These are phyloP conservation scores for Didymella sp. DNA, from an alignment of 2,329 filamentous ascomycete species.

Conservation along the genomic window DNA sequence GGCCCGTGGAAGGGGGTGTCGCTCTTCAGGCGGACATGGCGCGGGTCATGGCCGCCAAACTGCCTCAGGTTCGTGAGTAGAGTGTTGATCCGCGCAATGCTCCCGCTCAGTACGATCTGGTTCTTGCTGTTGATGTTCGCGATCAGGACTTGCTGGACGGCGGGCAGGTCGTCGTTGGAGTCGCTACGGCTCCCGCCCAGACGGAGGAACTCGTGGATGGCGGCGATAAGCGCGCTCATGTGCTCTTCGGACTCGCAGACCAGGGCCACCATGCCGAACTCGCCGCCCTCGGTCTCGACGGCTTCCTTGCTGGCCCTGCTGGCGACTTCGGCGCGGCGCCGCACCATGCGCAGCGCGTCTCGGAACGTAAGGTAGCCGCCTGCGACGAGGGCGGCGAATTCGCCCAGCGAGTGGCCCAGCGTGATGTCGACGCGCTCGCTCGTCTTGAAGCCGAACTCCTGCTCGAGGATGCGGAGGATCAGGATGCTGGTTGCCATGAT, in stretches of 20 bases:
- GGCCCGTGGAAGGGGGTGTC: slow-evolving; percentile 92
- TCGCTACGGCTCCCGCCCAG: slow-evolving; percentile 68
- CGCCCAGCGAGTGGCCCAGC: slow-evolving; percentile 88
- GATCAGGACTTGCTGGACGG: slow-evolving; percentile 86
- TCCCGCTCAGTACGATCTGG: slow-evolving; percentile 92
- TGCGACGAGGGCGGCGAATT: slow-evolving; percentile 89
- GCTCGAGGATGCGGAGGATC: slow-evolving; percentile 85
- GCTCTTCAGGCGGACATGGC: slow-evolving; percentile 84
- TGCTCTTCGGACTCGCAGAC: slow-evolving; percentile 81
- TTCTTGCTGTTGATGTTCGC: slow-evolving; percentile 96
- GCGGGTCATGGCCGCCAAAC: slow-evolving; percentile 89
- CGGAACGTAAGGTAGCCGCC: slow-evolving; percentile 79
- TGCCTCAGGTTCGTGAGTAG: slow-evolving; percentile 85
- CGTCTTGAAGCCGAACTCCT: slow-evolving; percentile 80
- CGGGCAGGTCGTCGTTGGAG: slow-evolving; percentile 70
- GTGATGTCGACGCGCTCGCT: slow-evolving; percentile 78
- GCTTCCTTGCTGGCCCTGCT: slow-evolving; percentile 74
- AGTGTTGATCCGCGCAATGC: slow-evolving; percentile 79
- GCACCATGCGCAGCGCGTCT: slow-evolving; percentile 79
- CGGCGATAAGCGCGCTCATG: slow-evolving; percentile 70
- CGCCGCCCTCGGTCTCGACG: slow-evolving; percentile 71
- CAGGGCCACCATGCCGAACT: slow-evolving; percentile 93
- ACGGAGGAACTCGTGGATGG: slow-evolving; percentile 80
- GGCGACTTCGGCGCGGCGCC: slow-evolving; percentile 82
- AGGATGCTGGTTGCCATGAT: slow-evolving; percentile 95